A percentile compares a stretch with the other conserved stretches of the same genome.
phyloP scores from a whole-genome alignment of 1,139 yeast genomes.

The Hyphopichia buzzinii region DNA sequence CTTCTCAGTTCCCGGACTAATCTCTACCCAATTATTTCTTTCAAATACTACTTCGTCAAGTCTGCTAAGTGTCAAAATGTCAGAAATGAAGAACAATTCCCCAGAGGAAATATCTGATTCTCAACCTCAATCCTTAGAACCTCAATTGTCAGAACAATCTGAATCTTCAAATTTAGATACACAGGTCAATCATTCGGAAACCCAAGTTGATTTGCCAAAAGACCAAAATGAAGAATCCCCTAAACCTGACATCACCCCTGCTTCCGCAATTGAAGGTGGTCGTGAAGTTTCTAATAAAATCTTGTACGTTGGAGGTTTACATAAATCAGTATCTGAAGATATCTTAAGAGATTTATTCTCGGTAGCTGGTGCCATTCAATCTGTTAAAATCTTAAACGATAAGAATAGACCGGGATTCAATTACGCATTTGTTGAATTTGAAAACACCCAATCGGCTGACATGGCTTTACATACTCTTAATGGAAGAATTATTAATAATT shows the following conservation, averaged over 20 bases:
- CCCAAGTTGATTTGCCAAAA: too few relatives aligned
- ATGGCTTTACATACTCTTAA: slow-evolving; percentile 61
- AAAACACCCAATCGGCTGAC: slow-evolving; percentile 55
- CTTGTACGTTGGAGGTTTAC: slow-evolving; percentile 75
- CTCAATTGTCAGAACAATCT: too few relatives aligned
- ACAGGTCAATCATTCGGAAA: too few relatives aligned
- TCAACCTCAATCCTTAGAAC: too few relatives aligned
- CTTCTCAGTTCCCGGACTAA: too few relatives aligned
- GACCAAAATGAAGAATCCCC: background rate
- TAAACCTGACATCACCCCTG: slow-evolving; percentile 34
- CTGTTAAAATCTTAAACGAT: slow-evolving; percentile 70
- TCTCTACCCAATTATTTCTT: too few relatives aligned
- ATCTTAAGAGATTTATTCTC: slow-evolving; percentile 59
- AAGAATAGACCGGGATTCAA: slow-evolving; percentile 72
- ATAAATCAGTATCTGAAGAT: slow-evolving; percentile 63
- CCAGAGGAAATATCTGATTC: too few relatives aligned
- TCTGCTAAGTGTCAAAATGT: too few relatives aligned
- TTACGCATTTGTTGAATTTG: slow-evolving; percentile 83
- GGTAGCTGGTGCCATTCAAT: slow-evolving; percentile 57
- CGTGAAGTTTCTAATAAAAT: slow-evolving; percentile 73
- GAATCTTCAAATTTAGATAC: too few relatives aligned
- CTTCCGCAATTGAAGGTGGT: slow-evolving; percentile 77
- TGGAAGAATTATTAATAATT: slow-evolving; percentile 51
- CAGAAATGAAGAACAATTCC: too few relatives aligned
- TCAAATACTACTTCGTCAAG: too few relatives aligned